Evolutionary conservation across 768 basidiomycete genomes (phyloP).

Genomic region (Dendrothele bispora): DNA sequence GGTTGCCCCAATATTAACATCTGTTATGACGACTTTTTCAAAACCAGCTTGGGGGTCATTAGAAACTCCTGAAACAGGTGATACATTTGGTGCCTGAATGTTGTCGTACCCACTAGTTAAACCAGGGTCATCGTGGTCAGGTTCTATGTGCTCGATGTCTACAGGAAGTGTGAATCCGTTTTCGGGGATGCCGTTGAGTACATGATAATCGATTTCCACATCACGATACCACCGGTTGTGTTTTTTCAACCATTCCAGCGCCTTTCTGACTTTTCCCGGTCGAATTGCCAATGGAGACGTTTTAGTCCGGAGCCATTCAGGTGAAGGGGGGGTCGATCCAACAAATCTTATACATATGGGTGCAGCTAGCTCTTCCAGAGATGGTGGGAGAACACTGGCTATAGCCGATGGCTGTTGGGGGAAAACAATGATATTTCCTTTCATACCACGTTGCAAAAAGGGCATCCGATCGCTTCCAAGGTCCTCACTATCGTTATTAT

Average conservation of each 20-base stretch:
- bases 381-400: constrained; percentile 30
- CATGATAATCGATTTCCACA: constrained; percentile 22
- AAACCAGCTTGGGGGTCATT: constrained; percentile 6
- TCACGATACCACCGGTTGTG: constrained; percentile 36
- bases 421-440: constrained; percentile 41
- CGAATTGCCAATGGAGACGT: constrained; percentile 35
- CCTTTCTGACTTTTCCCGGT: constrained; percentile 26
- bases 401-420: constrained; percentile 32
- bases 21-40: constrained; percentile 27
- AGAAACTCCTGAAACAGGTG: not conserved
- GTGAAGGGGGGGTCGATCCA: constrained; percentile 24
- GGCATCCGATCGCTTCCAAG: constrained; percentile 3
- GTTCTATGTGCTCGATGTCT: constrained; percentile 24
- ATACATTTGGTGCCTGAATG: not conserved
- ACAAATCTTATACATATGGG: constrained; percentile 42
- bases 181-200: constrained; percentile 16
- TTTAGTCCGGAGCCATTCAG: constrained; percentile 30
- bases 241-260: constrained; percentile 34
- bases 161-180: constrained; percentile 23
- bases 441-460: constrained; percentile 28
- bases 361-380: constrained; percentile 30
- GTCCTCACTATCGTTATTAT: too few species aligned
- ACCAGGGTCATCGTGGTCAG: constrained; percentile 8
- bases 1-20: constrained; percentile 26
- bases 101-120: constrained; percentile 16